Evolutionary conservation across 208 protist species (phyloP).

Genomic region (Vickermania ingenoplastis): DNA sequence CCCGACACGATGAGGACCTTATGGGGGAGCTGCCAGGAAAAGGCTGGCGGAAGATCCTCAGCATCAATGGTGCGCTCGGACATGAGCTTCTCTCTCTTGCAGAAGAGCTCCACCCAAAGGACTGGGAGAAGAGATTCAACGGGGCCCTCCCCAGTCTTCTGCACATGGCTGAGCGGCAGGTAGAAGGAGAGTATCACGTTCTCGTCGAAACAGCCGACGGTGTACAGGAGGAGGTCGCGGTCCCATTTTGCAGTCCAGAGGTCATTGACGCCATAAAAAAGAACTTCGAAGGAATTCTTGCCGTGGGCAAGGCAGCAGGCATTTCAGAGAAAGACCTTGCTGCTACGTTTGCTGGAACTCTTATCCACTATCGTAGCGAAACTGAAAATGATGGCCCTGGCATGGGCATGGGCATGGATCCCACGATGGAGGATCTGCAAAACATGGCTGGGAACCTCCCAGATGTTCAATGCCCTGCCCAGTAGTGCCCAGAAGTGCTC

Average conservation of each 20-base stretch:
- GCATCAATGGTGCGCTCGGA: constrained; percentile 1
- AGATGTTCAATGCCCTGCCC: too few relatives aligned
- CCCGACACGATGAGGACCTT: constrained; percentile 6
- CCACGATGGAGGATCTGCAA: constrained; percentile 17
- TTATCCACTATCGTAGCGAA: constrained; percentile 13
- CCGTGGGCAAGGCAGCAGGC: constrained; percentile 27
- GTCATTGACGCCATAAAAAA: constrained; percentile 14
- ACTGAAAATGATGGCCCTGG: constrained; percentile 5
- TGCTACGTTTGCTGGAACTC: constrained; percentile 12
- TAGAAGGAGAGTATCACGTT: constrained; percentile 14
- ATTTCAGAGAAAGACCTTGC: constrained; percentile 23
- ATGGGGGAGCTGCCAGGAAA: constrained; percentile 1
- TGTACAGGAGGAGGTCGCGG: not conserved
- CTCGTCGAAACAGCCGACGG: constrained; percentile 12
- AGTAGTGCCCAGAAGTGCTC: too few relatives aligned
- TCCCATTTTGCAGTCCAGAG: not conserved
- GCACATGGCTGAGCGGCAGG: constrained; percentile 19
- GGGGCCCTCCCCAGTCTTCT: constrained; percentile 7
- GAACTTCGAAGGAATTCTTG: constrained; percentile 39
- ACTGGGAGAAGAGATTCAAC: constrained; percentile 4
- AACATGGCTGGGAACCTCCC: constrained; percentile 22
- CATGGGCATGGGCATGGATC: constrained; percentile 8
- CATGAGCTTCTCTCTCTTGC: constrained; percentile 2
- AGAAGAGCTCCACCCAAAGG: not conserved
- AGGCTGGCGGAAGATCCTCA: constrained; percentile 3